These are phyloP conservation scores for Phellopilus nigrolimitatus DNA, from an alignment of 1,284 basidiomycete species.

Conservation along the genomic window DNA sequence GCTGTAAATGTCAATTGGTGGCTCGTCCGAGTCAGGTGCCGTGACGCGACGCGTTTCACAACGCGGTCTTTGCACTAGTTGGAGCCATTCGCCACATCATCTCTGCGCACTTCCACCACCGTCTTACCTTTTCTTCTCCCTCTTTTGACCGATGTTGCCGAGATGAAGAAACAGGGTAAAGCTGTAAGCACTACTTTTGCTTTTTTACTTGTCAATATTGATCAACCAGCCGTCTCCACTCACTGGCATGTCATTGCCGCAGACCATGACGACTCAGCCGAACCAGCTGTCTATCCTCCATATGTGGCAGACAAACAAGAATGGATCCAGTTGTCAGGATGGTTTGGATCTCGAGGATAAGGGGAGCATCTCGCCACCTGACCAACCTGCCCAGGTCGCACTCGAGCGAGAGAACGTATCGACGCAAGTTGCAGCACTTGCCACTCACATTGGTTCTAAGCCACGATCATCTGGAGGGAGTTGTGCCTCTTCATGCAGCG, in stretches of 20 bases:
- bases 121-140: background rate
- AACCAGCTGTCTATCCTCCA: conserved; percentile 10
- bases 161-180: conserved; percentile 6
- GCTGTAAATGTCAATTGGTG: no score
- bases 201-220: no score
- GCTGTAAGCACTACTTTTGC: background rate
- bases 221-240: no score
- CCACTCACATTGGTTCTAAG: no score
- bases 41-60: conserved; percentile 9
- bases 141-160: background rate
- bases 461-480: no score
- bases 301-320: conserved; percentile 8
- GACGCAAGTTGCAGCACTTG: no score
- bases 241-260: no score
- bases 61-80: background rate
- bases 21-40: conserved; percentile 15
- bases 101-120: background rate
- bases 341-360: background rate
- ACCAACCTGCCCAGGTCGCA: background rate
- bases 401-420: no score
- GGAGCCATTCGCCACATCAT: no score
- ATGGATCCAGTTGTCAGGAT: background rate
- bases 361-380: background rate
- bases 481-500: background rate
- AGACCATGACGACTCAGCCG: no score